Percentiles rank a stretch among this genome's conserved stretches.
phyloP scores from a whole-genome alignment of 2,329 filamentous ascomycete species.

The Dactylellina haptotyla region DNA sequence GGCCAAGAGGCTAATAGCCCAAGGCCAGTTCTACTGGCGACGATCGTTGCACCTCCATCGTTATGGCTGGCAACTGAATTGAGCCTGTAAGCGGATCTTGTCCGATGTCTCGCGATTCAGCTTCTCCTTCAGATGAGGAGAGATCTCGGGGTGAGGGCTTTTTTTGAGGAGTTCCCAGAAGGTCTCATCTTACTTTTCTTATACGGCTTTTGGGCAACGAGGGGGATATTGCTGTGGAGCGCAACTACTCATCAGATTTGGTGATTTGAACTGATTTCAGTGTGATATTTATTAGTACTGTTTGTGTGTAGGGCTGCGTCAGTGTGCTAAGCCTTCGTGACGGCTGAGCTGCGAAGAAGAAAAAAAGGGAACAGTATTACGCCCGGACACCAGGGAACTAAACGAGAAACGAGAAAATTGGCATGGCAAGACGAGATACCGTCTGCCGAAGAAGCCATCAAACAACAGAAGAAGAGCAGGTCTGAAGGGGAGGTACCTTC shows the following conservation, averaged over 20 bases:
- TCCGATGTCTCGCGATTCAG: slow-evolving; percentile 13
- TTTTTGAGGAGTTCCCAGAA: slow-evolving; percentile 23
- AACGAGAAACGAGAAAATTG: slow-evolving; percentile 21
- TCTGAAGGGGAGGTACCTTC: not conserved
- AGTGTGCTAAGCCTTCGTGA: slow-evolving; percentile 49
- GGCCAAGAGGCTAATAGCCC: slow-evolving; percentile 39
- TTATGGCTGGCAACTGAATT: slow-evolving; percentile 31
- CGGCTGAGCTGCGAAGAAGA: slow-evolving; percentile 34
- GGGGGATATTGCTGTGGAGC: not conserved
- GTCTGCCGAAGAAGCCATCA: not conserved
- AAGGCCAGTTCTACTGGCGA: slow-evolving; percentile 17
- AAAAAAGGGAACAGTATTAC: too few species aligned
- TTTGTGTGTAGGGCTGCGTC: slow-evolving; percentile 38
- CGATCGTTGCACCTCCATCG: slow-evolving; percentile 39
- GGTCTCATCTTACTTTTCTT: slow-evolving; percentile 48
- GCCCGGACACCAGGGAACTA: not conserved
- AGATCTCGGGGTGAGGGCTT: slow-evolving; percentile 15
- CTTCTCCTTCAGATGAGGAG: slow-evolving; percentile 32
- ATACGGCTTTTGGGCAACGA: slow-evolving; percentile 4
- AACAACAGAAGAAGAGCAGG: not conserved
- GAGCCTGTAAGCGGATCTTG: slow-evolving; percentile 27
- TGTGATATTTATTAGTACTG: too few species aligned
- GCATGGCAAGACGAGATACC: not conserved
- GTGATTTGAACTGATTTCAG: too few species aligned
- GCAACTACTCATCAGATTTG: slow-evolving; percentile 14